These are phyloP conservation scores for Nymphaea colorata DNA, from an alignment of 164 flowering plant genomes.

Conservation along the genomic window DNA sequence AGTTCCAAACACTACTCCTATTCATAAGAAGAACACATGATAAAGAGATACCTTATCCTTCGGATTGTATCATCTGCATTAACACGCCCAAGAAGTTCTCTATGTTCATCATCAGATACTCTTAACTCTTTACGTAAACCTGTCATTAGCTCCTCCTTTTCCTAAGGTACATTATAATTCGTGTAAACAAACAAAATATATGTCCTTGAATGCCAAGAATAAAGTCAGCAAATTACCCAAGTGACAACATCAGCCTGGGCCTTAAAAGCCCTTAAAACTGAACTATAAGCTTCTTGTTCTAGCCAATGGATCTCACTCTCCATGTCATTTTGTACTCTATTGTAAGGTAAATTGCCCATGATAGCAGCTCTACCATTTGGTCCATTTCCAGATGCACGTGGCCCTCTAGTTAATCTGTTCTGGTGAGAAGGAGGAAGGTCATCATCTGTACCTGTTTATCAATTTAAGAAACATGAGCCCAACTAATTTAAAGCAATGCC, in stretches of 20 bases:
- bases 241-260: slow-evolving; percentile 95
- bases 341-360: slow-evolving; percentile 28
- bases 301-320: slow-evolving; percentile 69
- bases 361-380: slow-evolving; percentile 42
- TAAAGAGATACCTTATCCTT: slow-evolving; percentile 48
- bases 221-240: slow-evolving; percentile 44
- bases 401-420: slow-evolving; percentile 54
- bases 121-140: slow-evolving; percentile 88
- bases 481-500: background rate
- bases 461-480: background rate
- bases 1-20: background rate
- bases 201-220: no score
- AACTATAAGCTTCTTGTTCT: slow-evolving; percentile 81
- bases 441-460: slow-evolving; percentile 51
- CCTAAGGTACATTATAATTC: slow-evolving; percentile 28
- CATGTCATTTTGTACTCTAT: slow-evolving; percentile 47
- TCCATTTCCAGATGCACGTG: slow-evolving; percentile 38
- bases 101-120: slow-evolving; percentile 83
- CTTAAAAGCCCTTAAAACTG: slow-evolving; percentile 86
- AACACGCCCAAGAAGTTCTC: slow-evolving; percentile 65
- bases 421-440: slow-evolving; percentile 84
- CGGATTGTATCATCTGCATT: slow-evolving; percentile 68
- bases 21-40: no score
- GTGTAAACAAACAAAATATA: no score
- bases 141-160: slow-evolving; percentile 79